phyloP scores from a whole-genome alignment of 2,329 filamentous ascomycete genomes.

The Sarocladium kiliense region DNA sequence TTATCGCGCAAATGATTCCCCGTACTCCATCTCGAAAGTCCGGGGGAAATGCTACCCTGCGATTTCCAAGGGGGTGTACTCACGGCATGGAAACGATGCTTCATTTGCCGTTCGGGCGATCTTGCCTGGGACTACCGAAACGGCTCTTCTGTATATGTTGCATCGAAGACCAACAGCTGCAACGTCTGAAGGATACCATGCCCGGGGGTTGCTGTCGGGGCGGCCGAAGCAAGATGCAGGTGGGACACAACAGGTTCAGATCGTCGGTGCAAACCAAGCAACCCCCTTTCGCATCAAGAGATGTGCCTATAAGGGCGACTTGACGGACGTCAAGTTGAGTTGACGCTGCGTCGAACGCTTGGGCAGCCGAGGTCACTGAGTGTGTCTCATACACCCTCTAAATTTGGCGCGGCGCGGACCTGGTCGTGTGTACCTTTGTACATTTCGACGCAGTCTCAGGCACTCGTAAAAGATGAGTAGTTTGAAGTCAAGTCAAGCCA shows the following conservation, averaged over 20 bases:
- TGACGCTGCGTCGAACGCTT: conserved; percentile 1
- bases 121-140: not conserved
- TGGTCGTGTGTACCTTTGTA: not conserved
- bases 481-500: too few species aligned
- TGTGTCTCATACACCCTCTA: conserved; percentile 1
- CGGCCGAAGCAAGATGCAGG: too few species aligned
- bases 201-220: too few species aligned
- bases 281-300: too few species aligned
- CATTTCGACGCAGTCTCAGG: too few species aligned
- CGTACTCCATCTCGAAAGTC: too few species aligned
- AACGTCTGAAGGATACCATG: too few species aligned
- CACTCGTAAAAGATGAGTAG: too few species aligned
- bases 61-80: not conserved
- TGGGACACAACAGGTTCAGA: too few species aligned
- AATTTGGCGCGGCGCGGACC: not conserved
- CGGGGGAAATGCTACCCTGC: not conserved
- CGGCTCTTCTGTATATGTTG: not conserved
- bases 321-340: not conserved
- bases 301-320: too few species aligned
- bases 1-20: too few species aligned
- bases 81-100: not conserved
- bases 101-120: not conserved
- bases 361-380: not conserved
- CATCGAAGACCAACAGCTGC: not conserved
- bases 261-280: too few species aligned